These are phyloP conservation scores for Hanseniaspora mollemarum DNA, from an alignment of 805 yeast genomes.

Conservation along the genomic window DNA sequence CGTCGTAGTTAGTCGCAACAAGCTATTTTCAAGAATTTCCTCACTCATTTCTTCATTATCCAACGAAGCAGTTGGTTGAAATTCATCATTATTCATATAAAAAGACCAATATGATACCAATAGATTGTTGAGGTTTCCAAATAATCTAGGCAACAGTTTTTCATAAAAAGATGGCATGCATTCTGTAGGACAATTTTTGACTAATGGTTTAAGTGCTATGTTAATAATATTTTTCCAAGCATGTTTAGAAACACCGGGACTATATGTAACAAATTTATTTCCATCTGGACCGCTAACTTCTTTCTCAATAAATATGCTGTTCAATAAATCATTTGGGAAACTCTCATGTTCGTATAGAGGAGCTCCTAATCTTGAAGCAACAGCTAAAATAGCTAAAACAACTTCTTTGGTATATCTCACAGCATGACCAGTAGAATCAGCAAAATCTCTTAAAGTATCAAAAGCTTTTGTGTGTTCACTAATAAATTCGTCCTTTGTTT, in stretches of 20 bases:
- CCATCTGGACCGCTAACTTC: constrained; percentile 41
- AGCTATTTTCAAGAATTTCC: constrained; percentile 96
- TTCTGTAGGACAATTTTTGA: constrained; percentile 75
- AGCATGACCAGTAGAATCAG: constrained; percentile 94
- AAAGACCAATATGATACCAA: constrained; percentile 62
- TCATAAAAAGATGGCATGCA: constrained; percentile 58
- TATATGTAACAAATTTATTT: constrained; percentile 12
- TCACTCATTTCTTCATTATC: constrained; percentile 82
- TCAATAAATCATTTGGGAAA: constrained; percentile 65
- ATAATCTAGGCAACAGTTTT: constrained; percentile 65
- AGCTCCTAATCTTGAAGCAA: constrained; percentile 80
- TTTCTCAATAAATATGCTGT: constrained; percentile 56
- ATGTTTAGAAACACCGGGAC: constrained; percentile 78
- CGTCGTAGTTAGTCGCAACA: constrained; percentile 83
- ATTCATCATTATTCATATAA: constrained; percentile 32
- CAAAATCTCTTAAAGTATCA: constrained; percentile 87
- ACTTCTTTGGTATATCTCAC: constrained; percentile 92
- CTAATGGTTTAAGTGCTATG: constrained; percentile 71
- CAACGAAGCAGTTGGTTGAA: constrained; percentile 39
- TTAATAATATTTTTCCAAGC: constrained; percentile 97
- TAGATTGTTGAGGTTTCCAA: constrained; percentile 61
- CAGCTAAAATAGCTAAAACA: constrained; percentile 79
- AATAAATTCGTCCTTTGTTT: constrained; percentile 84
- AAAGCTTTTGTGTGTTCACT: constrained; percentile 91
- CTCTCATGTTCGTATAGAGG: constrained; percentile 79